Percentiles rank a stretch among this genome's conserved stretches.
Evolutionary conservation across 192 early-diverging fungal species (phyloP).

Genomic region (Dissophora globulifera): DNA sequence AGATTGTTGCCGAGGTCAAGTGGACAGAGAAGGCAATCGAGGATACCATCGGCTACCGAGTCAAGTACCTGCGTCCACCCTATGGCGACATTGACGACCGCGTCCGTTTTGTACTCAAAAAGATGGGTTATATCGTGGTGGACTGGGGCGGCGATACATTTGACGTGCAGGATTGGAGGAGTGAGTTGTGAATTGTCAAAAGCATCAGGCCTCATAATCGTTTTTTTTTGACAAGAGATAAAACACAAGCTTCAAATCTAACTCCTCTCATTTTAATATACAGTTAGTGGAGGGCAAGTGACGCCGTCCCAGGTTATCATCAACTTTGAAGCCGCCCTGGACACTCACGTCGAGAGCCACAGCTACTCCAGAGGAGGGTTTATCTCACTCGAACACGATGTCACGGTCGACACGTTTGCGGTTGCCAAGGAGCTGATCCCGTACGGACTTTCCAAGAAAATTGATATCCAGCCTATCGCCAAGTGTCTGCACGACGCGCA

Average conservation of each 20-base stretch:
- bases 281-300: constrained; percentile 7
- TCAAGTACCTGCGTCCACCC: constrained; percentile 60
- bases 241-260: no score
- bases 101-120: constrained; percentile 67
- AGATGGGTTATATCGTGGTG: constrained; percentile 60
- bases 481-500: constrained; percentile 22
- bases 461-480: constrained; percentile 15
- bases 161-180: constrained; percentile 51
- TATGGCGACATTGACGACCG: constrained; percentile 81
- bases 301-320: neutral
- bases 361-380: constrained; percentile 16
- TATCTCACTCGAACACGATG: constrained; percentile 42
- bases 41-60: no score
- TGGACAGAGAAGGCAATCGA: no score
- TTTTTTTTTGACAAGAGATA: no score
- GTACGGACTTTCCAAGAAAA: neutral
- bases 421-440: constrained; percentile 26
- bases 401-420: neutral
- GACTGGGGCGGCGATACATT: constrained; percentile 8
- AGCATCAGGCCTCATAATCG: no score
- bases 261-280: neutral
- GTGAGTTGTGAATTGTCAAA: no score
- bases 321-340: neutral
- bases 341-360: neutral
- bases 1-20: no score